Evolutionary conservation across 352 stramenopile genomes (phyloP).

Genomic region (Phytophthora vignae): DNA sequence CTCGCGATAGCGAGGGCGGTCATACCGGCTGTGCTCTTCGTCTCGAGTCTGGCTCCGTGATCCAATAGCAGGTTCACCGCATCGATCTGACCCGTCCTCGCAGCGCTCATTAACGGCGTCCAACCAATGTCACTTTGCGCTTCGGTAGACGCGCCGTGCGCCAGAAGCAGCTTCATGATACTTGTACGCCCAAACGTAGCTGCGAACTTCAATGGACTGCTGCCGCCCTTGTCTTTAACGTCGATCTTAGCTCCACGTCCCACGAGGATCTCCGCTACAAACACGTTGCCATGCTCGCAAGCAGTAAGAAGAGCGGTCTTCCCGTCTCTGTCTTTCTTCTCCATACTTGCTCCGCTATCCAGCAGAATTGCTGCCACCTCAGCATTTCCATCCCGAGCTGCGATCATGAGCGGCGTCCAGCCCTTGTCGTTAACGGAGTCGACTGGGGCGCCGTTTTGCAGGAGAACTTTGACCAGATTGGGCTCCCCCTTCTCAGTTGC

Average conservation of each 20-base stretch:
- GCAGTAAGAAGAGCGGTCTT: neutral
- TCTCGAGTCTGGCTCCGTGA: neutral
- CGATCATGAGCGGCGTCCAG: neutral
- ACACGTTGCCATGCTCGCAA: neutral
- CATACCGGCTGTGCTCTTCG: neutral
- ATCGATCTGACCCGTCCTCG: neutral
- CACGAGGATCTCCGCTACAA: neutral
- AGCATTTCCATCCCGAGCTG: neutral
- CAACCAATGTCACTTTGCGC: neutral
- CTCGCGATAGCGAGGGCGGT: neutral
- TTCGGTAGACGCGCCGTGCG: neutral
- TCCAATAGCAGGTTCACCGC: neutral
- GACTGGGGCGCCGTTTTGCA: neutral
- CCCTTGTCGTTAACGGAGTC: neutral
- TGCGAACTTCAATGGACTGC: neutral
- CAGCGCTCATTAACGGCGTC: neutral
- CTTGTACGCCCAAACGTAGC: neutral
- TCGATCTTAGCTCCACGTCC: neutral
- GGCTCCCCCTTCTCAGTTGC: neutral
- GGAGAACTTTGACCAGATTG: conserved; percentile 1
- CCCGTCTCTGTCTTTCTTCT: neutral
- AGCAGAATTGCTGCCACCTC: neutral
- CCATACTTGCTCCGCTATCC: neutral
- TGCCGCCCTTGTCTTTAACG: neutral
- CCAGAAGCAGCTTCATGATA: conserved; percentile 2